Conservation (phyloP, 1,284 basidiomycete species). For the Thecaphora thlaspeos region DNA sequence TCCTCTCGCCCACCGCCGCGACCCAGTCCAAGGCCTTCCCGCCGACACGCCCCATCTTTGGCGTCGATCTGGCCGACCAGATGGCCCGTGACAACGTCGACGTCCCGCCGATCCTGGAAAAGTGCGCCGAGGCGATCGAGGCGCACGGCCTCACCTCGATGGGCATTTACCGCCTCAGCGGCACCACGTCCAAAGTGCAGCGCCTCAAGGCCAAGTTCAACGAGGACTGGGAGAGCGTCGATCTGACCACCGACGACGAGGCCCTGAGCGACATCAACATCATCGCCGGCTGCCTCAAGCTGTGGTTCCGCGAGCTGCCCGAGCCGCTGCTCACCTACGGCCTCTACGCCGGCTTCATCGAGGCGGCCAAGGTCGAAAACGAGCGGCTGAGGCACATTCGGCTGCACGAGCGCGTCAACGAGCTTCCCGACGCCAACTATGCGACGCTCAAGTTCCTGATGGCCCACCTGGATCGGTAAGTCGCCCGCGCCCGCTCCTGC, state of each 20-base stretch:
- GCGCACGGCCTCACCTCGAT: slow-evolving; percentile 69
- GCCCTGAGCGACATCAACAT: slow-evolving; percentile 84
- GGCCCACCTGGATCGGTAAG: slow-evolving; percentile 73
- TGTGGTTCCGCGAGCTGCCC: slow-evolving; percentile 94
- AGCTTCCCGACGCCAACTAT: slow-evolving; percentile 95
- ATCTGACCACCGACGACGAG: slow-evolving; percentile 47
- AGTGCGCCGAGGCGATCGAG: slow-evolving; percentile 90
- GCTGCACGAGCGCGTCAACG: slow-evolving; percentile 93
- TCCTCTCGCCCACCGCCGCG: slow-evolving; percentile 3
- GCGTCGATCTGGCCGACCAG: slow-evolving; percentile 86
- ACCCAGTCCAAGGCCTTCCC: background rate
- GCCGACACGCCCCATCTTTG: slow-evolving; percentile 65
- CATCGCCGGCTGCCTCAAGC: slow-evolving; percentile 85
- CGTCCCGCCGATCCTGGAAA: slow-evolving; percentile 81
- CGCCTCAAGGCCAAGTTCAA: slow-evolving; percentile 82
- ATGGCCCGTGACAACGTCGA: slow-evolving; percentile 85
- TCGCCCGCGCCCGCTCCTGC: no score
- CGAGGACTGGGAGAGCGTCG: slow-evolving; percentile 56
- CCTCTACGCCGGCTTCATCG: slow-evolving; percentile 87
- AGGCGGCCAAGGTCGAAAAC: slow-evolving; percentile 85
- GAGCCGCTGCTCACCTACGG: slow-evolving; percentile 84
- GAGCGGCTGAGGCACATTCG: slow-evolving; percentile 71
- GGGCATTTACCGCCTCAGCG: slow-evolving; percentile 91
- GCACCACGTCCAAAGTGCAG: slow-evolving; percentile 83
- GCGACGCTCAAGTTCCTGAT: slow-evolving; percentile 94